A percentile compares a stretch with the other conserved stretches of the same genome.
These are phyloP conservation scores for Paramecium tetraurelia DNA, from an alignment of 73 alveolate genomes.

Conservation along the genomic window DNA sequence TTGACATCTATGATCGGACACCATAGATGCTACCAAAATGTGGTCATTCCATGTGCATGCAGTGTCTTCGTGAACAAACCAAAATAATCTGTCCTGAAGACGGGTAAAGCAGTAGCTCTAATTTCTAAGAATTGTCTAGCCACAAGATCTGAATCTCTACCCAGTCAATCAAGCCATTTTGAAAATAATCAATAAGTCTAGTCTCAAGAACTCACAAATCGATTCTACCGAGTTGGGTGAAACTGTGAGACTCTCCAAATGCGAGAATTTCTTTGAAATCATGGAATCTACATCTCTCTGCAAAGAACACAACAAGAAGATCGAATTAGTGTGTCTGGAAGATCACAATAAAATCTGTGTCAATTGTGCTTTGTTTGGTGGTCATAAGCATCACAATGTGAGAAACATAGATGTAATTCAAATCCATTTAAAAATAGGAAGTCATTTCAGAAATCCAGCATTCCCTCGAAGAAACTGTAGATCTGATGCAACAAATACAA, in stretches of 20 bases:
- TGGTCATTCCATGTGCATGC: constrained; percentile 50
- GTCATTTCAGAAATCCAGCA: background rate
- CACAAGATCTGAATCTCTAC: background rate
- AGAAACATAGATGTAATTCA: constrained; percentile 23
- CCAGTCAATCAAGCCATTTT: constrained; percentile 24
- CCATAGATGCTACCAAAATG: constrained; percentile 51
- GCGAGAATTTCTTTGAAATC: constrained; percentile 38
- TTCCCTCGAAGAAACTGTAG: background rate
- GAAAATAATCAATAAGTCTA: constrained; percentile 5
- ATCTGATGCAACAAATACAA: background rate
- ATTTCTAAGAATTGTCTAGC: background rate
- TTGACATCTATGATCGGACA: constrained; percentile 23
- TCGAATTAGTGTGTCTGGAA: constrained; percentile 40
- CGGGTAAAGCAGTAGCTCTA: constrained; percentile 2
- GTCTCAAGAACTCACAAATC: background rate
- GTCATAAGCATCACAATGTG: constrained; percentile 37
- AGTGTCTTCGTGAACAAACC: background rate
- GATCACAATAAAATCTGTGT: constrained; percentile 16
- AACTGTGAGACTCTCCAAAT: background rate
- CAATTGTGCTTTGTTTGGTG: constrained; percentile 26
- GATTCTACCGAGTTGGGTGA: constrained; percentile 44
- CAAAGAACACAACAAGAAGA: constrained; percentile 10
- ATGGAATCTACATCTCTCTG: background rate
- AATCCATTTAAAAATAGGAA: background rate
- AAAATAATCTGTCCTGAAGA: constrained; percentile 54